phyloP scores from a whole-genome alignment of 2,329 filamentous ascomycete genomes.

The Hypomyces rosellus region DNA sequence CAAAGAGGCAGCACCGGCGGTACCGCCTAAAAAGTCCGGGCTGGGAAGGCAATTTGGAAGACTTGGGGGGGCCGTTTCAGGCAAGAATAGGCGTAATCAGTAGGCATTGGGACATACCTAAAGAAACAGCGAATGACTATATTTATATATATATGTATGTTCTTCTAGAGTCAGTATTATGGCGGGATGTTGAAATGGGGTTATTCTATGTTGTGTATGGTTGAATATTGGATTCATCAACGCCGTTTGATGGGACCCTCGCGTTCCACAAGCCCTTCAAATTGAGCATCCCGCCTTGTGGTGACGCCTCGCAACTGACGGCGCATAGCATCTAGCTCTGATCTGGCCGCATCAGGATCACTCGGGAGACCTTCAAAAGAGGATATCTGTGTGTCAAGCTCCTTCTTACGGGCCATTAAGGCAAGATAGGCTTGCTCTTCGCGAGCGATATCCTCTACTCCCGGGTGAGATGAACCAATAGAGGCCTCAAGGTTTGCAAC shows the following conservation, averaged over 20 bases:
- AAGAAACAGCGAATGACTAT: too few species aligned
- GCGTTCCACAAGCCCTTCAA: conserved; percentile 64
- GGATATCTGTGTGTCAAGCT: conserved; percentile 55
- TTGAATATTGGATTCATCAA: conserved; percentile 13
- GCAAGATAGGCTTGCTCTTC: conserved; percentile 54
- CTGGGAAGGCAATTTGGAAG: conserved; percentile 64
- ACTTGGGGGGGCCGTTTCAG: conserved; percentile 63
- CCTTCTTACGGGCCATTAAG: conserved; percentile 51
- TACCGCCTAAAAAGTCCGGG: conserved; percentile 53
- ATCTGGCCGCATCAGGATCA: conserved; percentile 60
- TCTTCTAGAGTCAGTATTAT: too few species aligned
- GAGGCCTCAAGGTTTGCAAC: conserved; percentile 35
- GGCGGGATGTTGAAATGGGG: too few species aligned
- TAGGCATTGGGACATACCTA: not conserved
- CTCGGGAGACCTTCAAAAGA: conserved; percentile 68
- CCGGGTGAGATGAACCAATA: conserved; percentile 33
- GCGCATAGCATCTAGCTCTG: conserved; percentile 63
- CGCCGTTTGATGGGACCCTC: conserved; percentile 46
- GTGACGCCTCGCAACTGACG: conserved; percentile 56
- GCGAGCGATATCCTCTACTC: conserved; percentile 50
- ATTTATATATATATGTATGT: too few species aligned
- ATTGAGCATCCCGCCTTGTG: conserved; percentile 62
- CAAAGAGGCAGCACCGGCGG: conserved; percentile 43
- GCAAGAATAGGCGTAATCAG: conserved; percentile 49
- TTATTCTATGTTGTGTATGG: too few species aligned